phyloP scores from a whole-genome alignment of 306 rosid genomes.

The Elaeagnus macrophylla region DNA sequence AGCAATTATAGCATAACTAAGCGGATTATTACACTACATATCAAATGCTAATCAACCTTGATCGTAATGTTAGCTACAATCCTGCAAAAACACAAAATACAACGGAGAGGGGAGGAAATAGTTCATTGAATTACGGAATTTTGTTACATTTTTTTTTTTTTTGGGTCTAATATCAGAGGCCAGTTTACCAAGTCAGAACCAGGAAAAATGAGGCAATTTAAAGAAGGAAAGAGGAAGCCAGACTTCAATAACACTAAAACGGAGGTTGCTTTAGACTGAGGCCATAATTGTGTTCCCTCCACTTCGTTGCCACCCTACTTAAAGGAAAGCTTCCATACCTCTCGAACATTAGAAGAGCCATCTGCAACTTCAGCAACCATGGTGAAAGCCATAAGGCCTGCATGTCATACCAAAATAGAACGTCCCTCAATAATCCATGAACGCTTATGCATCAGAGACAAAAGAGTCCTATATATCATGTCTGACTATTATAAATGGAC shows the following conservation, averaged over 20 bases:
- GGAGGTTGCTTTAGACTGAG: no score
- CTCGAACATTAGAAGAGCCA: constrained; percentile 87
- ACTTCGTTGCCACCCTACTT: constrained; percentile 31
- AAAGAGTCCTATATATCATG: background rate
- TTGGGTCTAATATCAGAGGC: background rate
- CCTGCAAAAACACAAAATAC: no score
- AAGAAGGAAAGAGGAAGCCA: no score
- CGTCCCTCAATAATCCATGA: background rate
- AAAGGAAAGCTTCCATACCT: constrained; percentile 79
- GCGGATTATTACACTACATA: no score
- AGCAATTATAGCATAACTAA: no score
- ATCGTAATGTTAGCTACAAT: no score
- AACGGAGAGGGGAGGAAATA: no score
- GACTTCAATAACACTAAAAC: no score
- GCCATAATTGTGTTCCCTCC: background rate
- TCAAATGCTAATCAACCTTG: no score
- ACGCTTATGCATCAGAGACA: background rate
- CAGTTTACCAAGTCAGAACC: no score
- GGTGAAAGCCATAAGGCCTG: constrained; percentile 57
- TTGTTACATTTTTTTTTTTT: no score
- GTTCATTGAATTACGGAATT: no score
- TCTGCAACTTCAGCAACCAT: constrained; percentile 81
- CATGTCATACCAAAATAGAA: constrained; percentile 10
- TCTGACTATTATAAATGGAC: background rate
- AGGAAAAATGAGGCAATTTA: background rate